Evolutionary conservation across 305 asterid genomes (phyloP).

Genomic region (Fraxinus sp.): DNA sequence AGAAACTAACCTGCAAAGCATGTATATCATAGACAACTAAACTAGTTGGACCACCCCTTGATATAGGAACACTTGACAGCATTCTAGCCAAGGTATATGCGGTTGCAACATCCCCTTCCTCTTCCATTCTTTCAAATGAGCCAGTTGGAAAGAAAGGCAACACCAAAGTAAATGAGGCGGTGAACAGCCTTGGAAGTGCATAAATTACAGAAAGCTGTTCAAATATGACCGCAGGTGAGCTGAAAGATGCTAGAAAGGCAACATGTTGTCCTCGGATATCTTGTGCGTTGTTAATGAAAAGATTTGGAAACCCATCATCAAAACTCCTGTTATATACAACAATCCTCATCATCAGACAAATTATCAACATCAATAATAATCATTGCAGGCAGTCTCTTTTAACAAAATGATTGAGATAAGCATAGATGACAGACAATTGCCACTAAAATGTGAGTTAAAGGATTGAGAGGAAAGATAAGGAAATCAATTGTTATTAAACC

Average conservation of each 20-base stretch:
- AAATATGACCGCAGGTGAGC: slow-evolving; percentile 87
- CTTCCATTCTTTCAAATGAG: slow-evolving; percentile 91
- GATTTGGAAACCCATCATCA: slow-evolving; percentile 93
- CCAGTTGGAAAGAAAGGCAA: slow-evolving; percentile 98
- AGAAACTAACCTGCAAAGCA: slow-evolving; percentile 75
- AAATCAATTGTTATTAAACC: neutral
- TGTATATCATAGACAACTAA: slow-evolving; percentile 91
- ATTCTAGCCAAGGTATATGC: slow-evolving; percentile 98
- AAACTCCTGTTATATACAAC: slow-evolving; percentile 67
- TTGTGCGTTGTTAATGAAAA: slow-evolving; percentile 88
- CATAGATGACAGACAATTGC: neutral
- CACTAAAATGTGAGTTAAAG: neutral
- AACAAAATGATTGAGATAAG: neutral
- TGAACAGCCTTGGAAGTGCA: slow-evolving; percentile 94
- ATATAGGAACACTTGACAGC: slow-evolving; percentile 83
- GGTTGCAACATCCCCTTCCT: slow-evolving; percentile 99
- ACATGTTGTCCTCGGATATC: slow-evolving; percentile 91
- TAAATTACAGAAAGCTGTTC: slow-evolving; percentile 97
- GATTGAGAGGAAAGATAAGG: neutral
- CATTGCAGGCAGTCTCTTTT: neutral
- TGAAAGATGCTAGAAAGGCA: slow-evolving; percentile 92
- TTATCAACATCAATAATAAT: neutral
- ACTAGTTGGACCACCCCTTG: slow-evolving; percentile 99
- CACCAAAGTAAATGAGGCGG: slow-evolving; percentile 81
- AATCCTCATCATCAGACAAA: slow-evolving; percentile 4